Percentiles rank a stretch among this genome's conserved stretches.
Evolutionary conservation across 2,329 filamentous ascomycete species (phyloP).

Genomic region (Thelonectria olida): DNA sequence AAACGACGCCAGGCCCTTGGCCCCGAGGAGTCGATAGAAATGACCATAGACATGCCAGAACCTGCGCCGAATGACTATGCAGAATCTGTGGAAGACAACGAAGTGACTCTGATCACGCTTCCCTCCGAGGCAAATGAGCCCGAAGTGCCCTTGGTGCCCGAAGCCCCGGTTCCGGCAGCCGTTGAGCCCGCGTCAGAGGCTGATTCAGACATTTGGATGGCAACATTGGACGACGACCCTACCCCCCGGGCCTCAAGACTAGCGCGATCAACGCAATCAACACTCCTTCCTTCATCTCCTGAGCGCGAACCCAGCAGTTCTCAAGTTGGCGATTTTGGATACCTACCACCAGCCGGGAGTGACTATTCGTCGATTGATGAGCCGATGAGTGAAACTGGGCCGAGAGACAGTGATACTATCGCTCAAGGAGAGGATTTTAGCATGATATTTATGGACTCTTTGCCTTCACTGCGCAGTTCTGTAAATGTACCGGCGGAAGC

Average conservation of each 20-base stretch:
- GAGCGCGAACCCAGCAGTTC: constrained; percentile 27
- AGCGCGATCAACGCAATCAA: constrained; percentile 22
- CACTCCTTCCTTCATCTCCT: constrained; percentile 21
- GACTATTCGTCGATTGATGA: constrained; percentile 48
- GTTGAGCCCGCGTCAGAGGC: constrained; percentile 38
- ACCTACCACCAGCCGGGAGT: constrained; percentile 42
- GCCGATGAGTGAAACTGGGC: constrained; percentile 32
- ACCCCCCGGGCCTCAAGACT: constrained; percentile 44
- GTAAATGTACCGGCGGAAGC: constrained; percentile 46
- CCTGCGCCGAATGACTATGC: constrained; percentile 21
- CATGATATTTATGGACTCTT: constrained; percentile 66
- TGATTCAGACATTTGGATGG: constrained; percentile 59
- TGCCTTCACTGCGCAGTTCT: constrained; percentile 55
- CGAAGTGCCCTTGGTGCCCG: constrained; percentile 2
- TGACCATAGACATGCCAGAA: constrained; percentile 34
- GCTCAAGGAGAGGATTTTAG: constrained; percentile 65
- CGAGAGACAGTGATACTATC: constrained; percentile 51
- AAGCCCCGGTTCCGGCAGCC: constrained; percentile 7
- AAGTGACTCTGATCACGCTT: constrained; percentile 38
- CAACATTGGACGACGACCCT: constrained; percentile 49
- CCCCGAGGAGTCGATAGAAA: constrained; percentile 39
- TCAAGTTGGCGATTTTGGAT: constrained; percentile 40
- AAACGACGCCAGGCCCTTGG: constrained; percentile 36
- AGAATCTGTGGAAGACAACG: constrained; percentile 39
- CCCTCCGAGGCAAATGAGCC: constrained; percentile 32